Conservation (phyloP, 495 filamentous ascomycete genomes). For the Jackrogersella minutella region DNA sequence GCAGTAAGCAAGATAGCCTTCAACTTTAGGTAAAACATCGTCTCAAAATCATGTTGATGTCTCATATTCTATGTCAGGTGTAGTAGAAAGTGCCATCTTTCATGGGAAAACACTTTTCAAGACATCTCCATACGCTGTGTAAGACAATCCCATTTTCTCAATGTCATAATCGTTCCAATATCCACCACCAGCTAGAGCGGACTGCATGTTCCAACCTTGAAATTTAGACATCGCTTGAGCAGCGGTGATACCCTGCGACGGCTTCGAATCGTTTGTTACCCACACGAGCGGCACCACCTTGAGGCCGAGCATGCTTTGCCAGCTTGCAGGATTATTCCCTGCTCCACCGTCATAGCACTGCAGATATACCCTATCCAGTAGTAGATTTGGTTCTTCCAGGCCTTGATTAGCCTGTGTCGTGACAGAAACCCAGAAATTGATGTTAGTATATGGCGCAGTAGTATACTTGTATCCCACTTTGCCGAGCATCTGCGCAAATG, state of each 20-base stretch:
- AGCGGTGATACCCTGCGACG: constrained; percentile 46
- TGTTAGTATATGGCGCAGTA: constrained; percentile 52
- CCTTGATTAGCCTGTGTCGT: constrained; percentile 44
- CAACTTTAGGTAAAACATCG: neutral
- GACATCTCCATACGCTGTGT: constrained; percentile 48
- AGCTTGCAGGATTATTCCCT: constrained; percentile 47
- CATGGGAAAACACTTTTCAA: constrained; percentile 48
- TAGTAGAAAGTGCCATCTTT: neutral
- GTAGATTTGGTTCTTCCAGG: constrained; percentile 29
- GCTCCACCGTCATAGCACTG: constrained; percentile 56
- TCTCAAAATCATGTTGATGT: too few species aligned
- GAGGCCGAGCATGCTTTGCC: constrained; percentile 48
- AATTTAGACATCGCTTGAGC: constrained; percentile 49
- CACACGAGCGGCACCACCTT: constrained; percentile 56
- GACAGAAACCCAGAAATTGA: constrained; percentile 45
- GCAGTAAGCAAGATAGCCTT: too few species aligned
- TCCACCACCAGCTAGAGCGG: constrained; percentile 49
- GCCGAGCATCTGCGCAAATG: constrained; percentile 52
- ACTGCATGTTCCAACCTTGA: constrained; percentile 41
- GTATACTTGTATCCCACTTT: constrained; percentile 50
- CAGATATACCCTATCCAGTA: constrained; percentile 52
- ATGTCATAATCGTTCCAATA: constrained; percentile 59
- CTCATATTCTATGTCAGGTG: too few species aligned
- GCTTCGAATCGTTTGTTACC: constrained; percentile 57
- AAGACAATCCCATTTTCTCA: constrained; percentile 54